Base-by-base conservation (phyloP, 805 yeast genomes). In the Starmerella sp. region DNA sequence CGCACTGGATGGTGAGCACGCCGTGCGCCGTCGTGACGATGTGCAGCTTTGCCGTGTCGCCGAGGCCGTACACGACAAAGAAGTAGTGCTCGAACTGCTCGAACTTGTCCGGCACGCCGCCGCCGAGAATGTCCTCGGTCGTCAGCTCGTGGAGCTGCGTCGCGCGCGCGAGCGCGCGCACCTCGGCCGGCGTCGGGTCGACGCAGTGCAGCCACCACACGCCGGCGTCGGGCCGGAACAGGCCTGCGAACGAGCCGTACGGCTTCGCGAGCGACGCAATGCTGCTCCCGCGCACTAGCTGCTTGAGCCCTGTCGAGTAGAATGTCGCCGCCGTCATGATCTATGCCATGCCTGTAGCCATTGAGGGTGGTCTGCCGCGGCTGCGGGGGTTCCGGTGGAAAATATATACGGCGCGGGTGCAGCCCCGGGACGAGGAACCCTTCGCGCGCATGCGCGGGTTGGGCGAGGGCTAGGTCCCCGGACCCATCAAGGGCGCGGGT, bases 191-290 rank as follows among this genome's bases (percentile, higher is more conserved):
- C 28, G 34, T 2, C 9, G 51, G 51, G 28, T 52, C 38, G 4
- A 4, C 14, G 34, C 54, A 45, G 34, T 46, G 51, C n/a, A 52
- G 46, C 54, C 54, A 52, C 54, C 54, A 52, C 5, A 30, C 32
- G 11, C 46, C 50, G 17, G 29, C 15, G 15, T 35, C 46, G 14
- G 39, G 30, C 4, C 29, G 17, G 30, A 52, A 52, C 29, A 45
- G 22, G 3, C 14, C 34, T 1, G 46, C 42, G 8, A 31, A 37
- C 4, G 53, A 42, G 32, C 48, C 51, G 28, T 36, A 10, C 17
- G 15, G 22, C 22, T 35, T 14, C 28, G 31, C 35, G 6, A 48
- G 34, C 41, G 41, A 29, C 28, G 41, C 43, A 37, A 48, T 14
- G 35, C 32, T 36, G 17, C 7, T 13, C 13, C n/a, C 51, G 6